phyloP scores from a whole-genome alignment of 2,329 filamentous ascomycete species.

The Graphiopsis chlorocephala region DNA sequence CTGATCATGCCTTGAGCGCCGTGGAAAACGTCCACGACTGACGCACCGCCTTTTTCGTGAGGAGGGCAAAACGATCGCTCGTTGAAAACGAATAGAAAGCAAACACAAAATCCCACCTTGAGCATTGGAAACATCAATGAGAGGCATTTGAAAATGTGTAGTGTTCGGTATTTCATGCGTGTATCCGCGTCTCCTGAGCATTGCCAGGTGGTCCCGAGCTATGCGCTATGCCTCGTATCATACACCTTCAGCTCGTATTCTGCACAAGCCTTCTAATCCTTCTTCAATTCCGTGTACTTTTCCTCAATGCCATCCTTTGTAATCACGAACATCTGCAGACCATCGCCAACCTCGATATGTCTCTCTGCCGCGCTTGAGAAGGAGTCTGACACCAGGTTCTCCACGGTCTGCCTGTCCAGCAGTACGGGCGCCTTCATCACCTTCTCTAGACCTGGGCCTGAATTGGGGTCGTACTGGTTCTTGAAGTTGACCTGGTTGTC shows the following conservation, averaged over 20 bases:
- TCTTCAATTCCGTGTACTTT: conserved; percentile 79
- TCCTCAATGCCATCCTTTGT: conserved; percentile 87
- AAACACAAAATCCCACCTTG: not conserved
- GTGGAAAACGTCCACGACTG: not conserved
- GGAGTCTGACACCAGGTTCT: conserved; percentile 89
- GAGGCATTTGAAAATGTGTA: not conserved
- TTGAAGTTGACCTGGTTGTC: conserved; percentile 99
- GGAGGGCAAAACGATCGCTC: not conserved
- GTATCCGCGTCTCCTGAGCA: not conserved
- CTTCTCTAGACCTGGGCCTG: conserved; percentile 77
- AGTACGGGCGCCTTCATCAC: conserved; percentile 67
- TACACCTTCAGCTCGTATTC: not conserved
- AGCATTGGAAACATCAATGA: not conserved
- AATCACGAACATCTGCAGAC: conserved; percentile 91
- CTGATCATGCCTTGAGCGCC: not conserved
- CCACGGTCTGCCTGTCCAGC: conserved; percentile 69
- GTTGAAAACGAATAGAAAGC: not conserved
- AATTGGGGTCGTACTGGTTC: conserved; percentile 92
- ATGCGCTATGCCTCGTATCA: conserved; percentile 1
- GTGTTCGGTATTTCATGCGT: conserved; percentile 1
- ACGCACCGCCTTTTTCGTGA: not conserved
- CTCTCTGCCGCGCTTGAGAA: conserved; percentile 98
- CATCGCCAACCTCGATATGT: conserved; percentile 98
- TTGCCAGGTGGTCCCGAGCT: not conserved
- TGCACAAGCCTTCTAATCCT: conserved; percentile 57